phyloP scores from a whole-genome alignment of 345 rosid species.

The Pistacia atlantica region DNA sequence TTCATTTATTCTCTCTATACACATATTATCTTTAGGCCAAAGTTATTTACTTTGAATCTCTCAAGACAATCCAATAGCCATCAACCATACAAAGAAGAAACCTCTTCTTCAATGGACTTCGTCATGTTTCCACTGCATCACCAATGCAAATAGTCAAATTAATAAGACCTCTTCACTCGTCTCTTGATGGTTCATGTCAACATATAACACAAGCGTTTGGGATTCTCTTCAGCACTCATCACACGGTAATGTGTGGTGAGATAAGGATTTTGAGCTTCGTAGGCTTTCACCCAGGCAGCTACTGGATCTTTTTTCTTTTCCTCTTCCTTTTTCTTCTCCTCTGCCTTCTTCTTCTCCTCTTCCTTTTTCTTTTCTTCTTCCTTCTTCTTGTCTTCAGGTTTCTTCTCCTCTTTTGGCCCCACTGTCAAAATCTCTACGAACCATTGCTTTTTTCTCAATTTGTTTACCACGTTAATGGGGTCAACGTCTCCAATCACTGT shows the following conservation, averaged over 20 bases:
- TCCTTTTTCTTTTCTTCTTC: conserved; percentile 36
- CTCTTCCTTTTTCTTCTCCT: conserved; percentile 35
- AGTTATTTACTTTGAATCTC: neutral
- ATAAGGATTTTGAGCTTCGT: conserved; percentile 36
- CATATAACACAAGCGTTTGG: conserved; percentile 55
- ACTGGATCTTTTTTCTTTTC: conserved; percentile 33
- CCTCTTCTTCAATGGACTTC: neutral
- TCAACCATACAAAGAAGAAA: neutral
- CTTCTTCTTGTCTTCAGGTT: conserved; percentile 41
- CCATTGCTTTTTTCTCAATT: conserved; percentile 46
- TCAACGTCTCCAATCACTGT: conserved; percentile 65
- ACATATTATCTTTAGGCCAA: neutral
- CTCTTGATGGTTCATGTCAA: conserved; percentile 8
- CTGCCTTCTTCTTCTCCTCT: conserved; percentile 34
- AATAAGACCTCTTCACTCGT: neutral
- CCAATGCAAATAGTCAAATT: neutral
- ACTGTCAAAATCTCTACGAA: conserved; percentile 40
- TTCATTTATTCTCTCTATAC: neutral
- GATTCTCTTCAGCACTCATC: conserved; percentile 48
- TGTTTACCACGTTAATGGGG: conserved; percentile 36
- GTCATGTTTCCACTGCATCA: neutral
- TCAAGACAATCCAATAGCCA: neutral
- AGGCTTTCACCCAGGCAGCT: conserved; percentile 24
- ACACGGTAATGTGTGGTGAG: conserved; percentile 32
- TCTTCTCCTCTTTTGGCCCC: conserved; percentile 17